Evolutionary conservation across 257 asterid genomes (phyloP), one percentile per base, ranked within the genome.

Genomic region (Petunia secreta): DNA sequence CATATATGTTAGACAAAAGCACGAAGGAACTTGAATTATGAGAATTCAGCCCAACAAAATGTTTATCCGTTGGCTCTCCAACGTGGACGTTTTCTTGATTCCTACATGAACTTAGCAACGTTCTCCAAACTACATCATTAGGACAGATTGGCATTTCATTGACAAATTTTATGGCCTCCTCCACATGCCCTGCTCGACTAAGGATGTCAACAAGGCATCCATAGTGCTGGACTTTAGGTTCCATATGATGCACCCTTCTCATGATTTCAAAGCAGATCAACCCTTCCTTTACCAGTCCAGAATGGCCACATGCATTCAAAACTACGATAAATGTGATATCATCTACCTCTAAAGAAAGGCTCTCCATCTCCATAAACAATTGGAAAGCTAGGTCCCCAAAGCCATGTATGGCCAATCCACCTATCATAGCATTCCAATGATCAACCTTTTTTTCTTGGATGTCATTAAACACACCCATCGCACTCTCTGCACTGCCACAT

Each of bases 281-380:
- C 43, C 98, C 97, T 86, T 94, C 98, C 85, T 94, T 94, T 53
- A 92, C 84, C 89, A 94, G 82, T 78, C 98, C 98, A 8, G 93
- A 86, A 86, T 94, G 97, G 9, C 92, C 92, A 87, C 97, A 92
- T 15, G 98, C 98, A 83, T 88, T 92, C 81, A 94, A 65, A 79
- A 91, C 87, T 3, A 88, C 89, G 10, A 94, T 87, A 71, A 91
- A 94, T 10, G 98, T 91, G 71, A 94, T 90, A 37, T 89, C 97
- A 82, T 94, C 97, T 1, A 94, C 93, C 62, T 90, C 44, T 60
- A 92, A 37, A 34, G 82, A 80, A 8, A 79, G 87, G 75, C 84
- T 86, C 69, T 86, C 89, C 97, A 92, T 91, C 77, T 92, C 91
- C 89, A 92, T 85, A 83, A 94, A 94, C 52, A 94, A 69, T 58